Percentiles rank a stretch among this genome's conserved stretches.
Conservation (phyloP, 2,329 filamentous ascomycete species). For the Apiospora kogelbergensis region DNA sequence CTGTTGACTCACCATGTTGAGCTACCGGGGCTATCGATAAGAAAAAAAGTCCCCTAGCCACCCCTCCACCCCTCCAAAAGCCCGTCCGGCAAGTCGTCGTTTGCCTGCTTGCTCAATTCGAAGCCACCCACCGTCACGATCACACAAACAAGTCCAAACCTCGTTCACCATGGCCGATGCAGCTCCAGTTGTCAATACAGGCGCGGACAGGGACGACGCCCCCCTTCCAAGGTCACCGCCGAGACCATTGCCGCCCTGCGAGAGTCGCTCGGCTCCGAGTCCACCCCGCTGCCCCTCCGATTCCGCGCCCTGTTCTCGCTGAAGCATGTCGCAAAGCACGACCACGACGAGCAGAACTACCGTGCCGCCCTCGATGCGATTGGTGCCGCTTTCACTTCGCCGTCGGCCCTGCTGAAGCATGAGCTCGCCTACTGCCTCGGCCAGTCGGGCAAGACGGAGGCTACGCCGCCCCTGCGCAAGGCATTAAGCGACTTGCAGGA, state of each 20-base stretch:
- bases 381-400: conserved; percentile 79
- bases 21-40: background rate
- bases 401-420: conserved; percentile 90
- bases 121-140: background rate
- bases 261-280: conserved; percentile 76
- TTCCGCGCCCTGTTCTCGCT: conserved; percentile 98
- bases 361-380: conserved; percentile 72
- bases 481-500: conserved; percentile 79
- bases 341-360: conserved; percentile 54
- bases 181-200: background rate
- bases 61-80: conserved; percentile 1
- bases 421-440: conserved; percentile 96
- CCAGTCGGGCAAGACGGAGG: conserved; percentile 77
- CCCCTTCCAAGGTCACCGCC: background rate
- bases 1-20: conserved; percentile 2
- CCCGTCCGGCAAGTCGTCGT: background rate
- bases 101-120: background rate
- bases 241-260: conserved; percentile 63
- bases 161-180: background rate
- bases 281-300: conserved; percentile 78
- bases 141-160: background rate
- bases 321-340: conserved; percentile 81
- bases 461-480: conserved; percentile 68
- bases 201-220: background rate
- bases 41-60: background rate